Evolutionary conservation across 2,329 filamentous ascomycete genomes (phyloP).

Genomic region (Pestalotiopsis sp.): DNA sequence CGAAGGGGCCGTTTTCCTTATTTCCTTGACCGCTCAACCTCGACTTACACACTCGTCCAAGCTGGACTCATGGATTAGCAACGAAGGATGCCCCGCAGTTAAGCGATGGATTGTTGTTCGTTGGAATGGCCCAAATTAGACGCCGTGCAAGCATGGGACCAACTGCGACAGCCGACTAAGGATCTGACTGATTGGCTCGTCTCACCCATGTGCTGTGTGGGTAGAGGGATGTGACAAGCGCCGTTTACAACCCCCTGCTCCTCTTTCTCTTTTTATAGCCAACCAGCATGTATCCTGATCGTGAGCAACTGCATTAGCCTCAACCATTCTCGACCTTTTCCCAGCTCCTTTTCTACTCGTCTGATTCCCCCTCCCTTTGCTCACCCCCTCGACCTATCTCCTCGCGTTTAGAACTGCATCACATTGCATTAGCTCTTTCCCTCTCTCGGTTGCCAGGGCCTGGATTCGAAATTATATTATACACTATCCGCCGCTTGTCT

Average conservation of each 20-base stretch:
- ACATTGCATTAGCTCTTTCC: conserved; percentile 28
- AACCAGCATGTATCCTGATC: conserved; percentile 29
- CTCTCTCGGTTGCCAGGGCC: conserved; percentile 19
- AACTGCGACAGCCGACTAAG: conserved; percentile 18
- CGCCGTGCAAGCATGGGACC: conserved; percentile 15
- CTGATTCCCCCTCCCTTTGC: conserved; percentile 15
- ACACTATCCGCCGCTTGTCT: conserved; percentile 26
- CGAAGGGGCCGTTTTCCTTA: not conserved
- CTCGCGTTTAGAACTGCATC: conserved; percentile 28
- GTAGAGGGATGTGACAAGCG: conserved; percentile 12
- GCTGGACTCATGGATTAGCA: conserved; percentile 1
- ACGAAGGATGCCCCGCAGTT: conserved; percentile 1
- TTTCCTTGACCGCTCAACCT: conserved; percentile 1
- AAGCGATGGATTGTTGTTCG: not conserved
- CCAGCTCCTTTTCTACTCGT: conserved; percentile 15
- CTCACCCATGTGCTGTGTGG: not conserved
- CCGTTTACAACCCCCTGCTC: conserved; percentile 2
- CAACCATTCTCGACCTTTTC: conserved; percentile 15
- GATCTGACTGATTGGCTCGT: conserved; percentile 23
- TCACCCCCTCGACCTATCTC: conserved; percentile 20
- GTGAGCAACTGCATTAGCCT: conserved; percentile 16
- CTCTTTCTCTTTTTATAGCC: conserved; percentile 35
- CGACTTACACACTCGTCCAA: not conserved
- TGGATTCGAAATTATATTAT: conserved; percentile 24
- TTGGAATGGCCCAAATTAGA: conserved; percentile 13